Base-by-base conservation (phyloP, 257 asterid genomes). In the Mentha longifolia region DNA sequence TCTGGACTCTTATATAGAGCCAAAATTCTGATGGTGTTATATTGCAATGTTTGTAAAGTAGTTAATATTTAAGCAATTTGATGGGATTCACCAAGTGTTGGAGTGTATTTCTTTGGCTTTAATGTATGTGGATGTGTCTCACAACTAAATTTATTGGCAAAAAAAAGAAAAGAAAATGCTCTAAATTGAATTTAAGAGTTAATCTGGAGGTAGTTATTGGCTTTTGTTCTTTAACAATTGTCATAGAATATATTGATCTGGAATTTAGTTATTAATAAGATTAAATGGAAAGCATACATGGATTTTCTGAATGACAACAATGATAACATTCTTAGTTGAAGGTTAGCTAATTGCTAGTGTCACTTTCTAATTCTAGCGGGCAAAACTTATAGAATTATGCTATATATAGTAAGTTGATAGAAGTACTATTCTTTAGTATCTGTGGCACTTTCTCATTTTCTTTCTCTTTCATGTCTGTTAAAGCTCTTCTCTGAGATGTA, bases 361-460 rank as follows among this genome's bases (percentile, higher is more conserved):
- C 76, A 47, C 71, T 63, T 72, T 62, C 52, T 55, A 73, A 55
- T 55, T 63, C 46, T 43, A 28, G 66, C 60, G 12, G 72, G 51
- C 31, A 62, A 73, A n/a, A 4, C 52, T 17, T n/a, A 0, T 35
- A 43, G 57, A 65, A 57, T 47, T 47, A 20, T 58, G 41, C 61
- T 65, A 35, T 66, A 46, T 46, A 19, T 46, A 46, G 69, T 47
- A 5, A 3, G 42, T 20, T 59, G 62, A 33, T 43, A 58, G 52
- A 13, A 20, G 47, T 47, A 7, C 13, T 13, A 22, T 28, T 57
- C 41, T 57, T 12, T 63, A 17, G 30, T 31, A 11, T 61, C 20
- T 25, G 47, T 51, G 56, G 64, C n/a, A 15, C 57, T 33, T 4
- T 11, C 25, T n/a, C 37, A 47, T 19, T 47, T 60, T 72, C 47